Conservation (phyloP, 192 early-diverging fungal species). For the Backusella westeae region DNA sequence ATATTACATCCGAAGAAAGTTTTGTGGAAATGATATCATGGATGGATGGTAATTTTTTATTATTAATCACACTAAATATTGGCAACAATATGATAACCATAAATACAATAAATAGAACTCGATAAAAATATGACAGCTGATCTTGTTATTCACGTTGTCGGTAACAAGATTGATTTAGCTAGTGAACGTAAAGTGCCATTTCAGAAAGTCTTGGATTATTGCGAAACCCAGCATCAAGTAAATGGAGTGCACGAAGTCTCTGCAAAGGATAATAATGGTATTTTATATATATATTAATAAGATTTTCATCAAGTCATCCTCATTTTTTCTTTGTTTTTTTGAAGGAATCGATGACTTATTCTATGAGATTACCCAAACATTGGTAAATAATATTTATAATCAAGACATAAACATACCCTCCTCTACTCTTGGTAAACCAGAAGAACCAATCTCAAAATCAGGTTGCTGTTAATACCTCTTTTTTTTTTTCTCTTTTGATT, state of each 20-base stretch:
- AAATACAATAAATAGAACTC: conserved; percentile 40
- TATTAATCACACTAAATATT: neutral
- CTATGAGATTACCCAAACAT: conserved; percentile 46
- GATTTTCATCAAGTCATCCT: neutral
- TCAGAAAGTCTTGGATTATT: conserved; percentile 54
- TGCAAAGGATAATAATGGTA: conserved; percentile 66
- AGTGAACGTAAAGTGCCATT: conserved; percentile 53
- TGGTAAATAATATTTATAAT: conserved; percentile 33
- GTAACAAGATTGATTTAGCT: conserved; percentile 67
- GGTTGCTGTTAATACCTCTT: conserved; percentile 9
- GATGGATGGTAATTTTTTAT: conserved; percentile 42
- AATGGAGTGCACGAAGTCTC: conserved; percentile 64
- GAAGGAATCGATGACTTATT: conserved; percentile 47
- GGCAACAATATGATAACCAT: neutral
- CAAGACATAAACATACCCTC: conserved; percentile 4
- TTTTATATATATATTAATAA: neutral
- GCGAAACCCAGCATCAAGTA: conserved; percentile 50
- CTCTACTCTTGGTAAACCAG: neutral
- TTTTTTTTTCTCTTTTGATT: neutral
- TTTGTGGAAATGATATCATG: conserved; percentile 64
- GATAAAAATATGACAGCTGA: conserved; percentile 61
- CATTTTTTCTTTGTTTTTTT: neutral
- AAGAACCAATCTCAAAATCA: neutral
- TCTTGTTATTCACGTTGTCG: conserved; percentile 64
- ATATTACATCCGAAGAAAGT: conserved; percentile 66